Base-by-base conservation (phyloP, 2,329 filamentous ascomycete genomes). In the Exophiala oligosperma region DNA sequence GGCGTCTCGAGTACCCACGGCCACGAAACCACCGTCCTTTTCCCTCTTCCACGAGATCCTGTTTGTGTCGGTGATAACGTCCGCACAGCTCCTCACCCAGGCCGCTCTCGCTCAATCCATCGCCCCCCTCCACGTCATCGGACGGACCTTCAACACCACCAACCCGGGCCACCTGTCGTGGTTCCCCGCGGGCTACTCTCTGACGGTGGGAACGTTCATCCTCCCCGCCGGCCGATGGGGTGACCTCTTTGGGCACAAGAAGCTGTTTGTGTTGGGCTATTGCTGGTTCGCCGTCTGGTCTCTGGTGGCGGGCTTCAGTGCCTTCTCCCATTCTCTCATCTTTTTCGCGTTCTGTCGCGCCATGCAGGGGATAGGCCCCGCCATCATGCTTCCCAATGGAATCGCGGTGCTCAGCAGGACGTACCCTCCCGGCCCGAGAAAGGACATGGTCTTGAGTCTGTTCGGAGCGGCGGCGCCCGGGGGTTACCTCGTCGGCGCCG, bases 181-280 rank as follows among this genome's bases (percentile, higher is more conserved):
- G 80, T 70, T 79, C 29, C 72, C 78, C 49, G 77, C 79, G 7
- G 75, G 74, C 8, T 81, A 79, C 66, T 74, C 73, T 43, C 70
- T 82, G 38, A 79, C 77, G 0, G 74, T 78, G 1, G 79, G 79
- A 6, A 79, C 76, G 2, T 80, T 81, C 64, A 80, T 81, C 52
- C 71, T 81, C 5, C 64, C 78, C 3, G 74, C 77, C 1, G 79
- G 79, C 0, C 73, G 79, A 2, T 70, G 81, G 1, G 79, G 79
- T n/a, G 79, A 81, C 66, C 59, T 80, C 26, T 80, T 76, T 56
- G 80, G 80, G 8, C 76, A 80, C 66, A 80, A 80, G 67, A 71
- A 67, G 3, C 72, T 82, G 57, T 73, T 82, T 56, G 65, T 82
- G 26, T 68, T 79, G 28, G 81, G 80, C 0, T 81, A 75, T 58